phyloP scores from a whole-genome alignment of 768 basidiomycete species.

The Phylloporus sp. region DNA sequence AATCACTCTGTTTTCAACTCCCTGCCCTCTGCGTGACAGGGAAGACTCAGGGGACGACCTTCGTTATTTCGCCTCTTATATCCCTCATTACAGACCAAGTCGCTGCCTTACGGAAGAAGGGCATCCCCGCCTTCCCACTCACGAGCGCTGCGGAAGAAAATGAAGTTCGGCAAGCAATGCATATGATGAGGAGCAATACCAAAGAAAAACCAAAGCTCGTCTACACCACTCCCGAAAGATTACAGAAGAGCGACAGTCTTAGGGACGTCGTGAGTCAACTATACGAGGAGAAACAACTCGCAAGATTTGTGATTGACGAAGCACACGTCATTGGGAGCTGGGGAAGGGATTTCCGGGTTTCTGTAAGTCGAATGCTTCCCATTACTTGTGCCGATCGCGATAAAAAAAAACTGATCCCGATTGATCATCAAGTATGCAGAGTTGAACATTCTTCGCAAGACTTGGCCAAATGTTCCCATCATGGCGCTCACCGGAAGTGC shows the following conservation, averaged over 20 bases:
- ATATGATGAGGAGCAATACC: constrained; percentile 39
- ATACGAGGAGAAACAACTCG: constrained; percentile 55
- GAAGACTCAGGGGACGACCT: constrained; percentile 72
- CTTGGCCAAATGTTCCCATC: constrained; percentile 79
- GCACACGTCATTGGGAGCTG: constrained; percentile 93
- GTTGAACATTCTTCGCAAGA: constrained; percentile 63
- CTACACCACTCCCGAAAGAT: constrained; percentile 91
- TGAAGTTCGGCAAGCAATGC: constrained; percentile 37
- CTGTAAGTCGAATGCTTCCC: constrained; percentile 44
- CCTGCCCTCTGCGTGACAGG: constrained; percentile 80
- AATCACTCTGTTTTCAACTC: constrained; percentile 85
- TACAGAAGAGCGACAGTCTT: constrained; percentile 59
- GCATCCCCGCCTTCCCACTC: constrained; percentile 67
- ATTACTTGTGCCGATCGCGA: neutral
- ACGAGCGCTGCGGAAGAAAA: constrained; percentile 49
- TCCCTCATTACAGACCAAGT: constrained; percentile 92
- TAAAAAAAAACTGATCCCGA: constrained; percentile 10
- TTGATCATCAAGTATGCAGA: constrained; percentile 53
- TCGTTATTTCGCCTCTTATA: constrained; percentile 87
- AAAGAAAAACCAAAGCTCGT: constrained; percentile 59
- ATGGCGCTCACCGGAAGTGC: constrained; percentile 98
- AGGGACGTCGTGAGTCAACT: constrained; percentile 55
- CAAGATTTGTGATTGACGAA: constrained; percentile 93
- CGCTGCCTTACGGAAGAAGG: constrained; percentile 54
- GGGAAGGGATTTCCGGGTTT: constrained; percentile 91